Evolutionary conservation across 1,284 basidiomycete species (phyloP).

Genomic region (Ceratobasidium sp.): DNA sequence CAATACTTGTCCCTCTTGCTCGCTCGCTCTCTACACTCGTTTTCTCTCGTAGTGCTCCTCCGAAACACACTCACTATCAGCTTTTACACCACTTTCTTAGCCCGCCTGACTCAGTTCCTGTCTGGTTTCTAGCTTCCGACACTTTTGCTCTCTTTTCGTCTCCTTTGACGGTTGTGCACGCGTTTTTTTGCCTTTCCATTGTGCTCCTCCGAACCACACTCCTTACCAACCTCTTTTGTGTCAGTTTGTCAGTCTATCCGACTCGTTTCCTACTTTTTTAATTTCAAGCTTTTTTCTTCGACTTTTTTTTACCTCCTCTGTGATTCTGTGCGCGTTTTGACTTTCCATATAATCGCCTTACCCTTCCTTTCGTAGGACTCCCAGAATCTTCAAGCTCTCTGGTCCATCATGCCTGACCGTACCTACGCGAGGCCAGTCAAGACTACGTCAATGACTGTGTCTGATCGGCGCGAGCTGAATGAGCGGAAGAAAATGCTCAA

Average conservation of each 20-base stretch:
- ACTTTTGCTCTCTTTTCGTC: conserved; percentile 2
- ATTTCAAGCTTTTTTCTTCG: conserved; percentile 1
- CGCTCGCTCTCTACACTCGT: not conserved
- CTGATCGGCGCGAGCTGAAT: not conserved
- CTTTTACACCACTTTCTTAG: conserved; percentile 2
- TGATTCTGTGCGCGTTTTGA: not conserved
- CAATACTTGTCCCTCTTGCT: not conserved
- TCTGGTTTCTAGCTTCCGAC: no score
- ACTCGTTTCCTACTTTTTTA: conserved; percentile 3
- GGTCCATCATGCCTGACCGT: not conserved
- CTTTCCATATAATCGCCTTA: not conserved
- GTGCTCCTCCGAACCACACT: not conserved
- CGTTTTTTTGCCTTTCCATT: not conserved
- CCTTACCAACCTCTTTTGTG: not conserved
- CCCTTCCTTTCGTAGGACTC: not conserved
- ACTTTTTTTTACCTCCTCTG: not conserved
- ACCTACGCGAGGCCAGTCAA: not conserved
- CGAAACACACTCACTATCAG: not conserved
- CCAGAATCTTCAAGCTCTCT: not conserved
- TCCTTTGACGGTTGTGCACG: conserved; percentile 6
- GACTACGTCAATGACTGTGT: not conserved
- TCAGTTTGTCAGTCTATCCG: not conserved
- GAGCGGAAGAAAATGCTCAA: not conserved
- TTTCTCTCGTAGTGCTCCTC: not conserved
- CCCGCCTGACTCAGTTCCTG: no score